These are phyloP conservation scores for Lipomyces japonicus DNA, from an alignment of 805 yeast genomes.

Conservation along the genomic window DNA sequence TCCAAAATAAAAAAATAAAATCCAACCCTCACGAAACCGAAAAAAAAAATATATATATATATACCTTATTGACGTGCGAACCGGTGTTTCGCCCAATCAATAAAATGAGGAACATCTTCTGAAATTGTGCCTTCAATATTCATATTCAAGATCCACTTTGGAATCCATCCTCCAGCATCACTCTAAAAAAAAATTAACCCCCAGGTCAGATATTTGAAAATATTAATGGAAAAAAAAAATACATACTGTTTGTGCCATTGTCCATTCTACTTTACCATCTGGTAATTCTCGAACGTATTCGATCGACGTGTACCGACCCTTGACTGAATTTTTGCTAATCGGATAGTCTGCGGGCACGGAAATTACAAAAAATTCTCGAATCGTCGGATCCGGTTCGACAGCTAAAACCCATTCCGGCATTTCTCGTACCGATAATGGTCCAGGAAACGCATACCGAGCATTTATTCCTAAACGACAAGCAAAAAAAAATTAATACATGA, in stretches of 20 bases:
- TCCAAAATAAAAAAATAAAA: not conserved
- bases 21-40: not conserved
- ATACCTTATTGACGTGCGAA: not conserved
- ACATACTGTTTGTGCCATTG: slow-evolving; percentile 39
- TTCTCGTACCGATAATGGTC: slow-evolving; percentile 37
- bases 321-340: slow-evolving; percentile 23
- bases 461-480: slow-evolving; percentile 1
- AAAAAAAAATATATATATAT: not conserved
- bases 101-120: slow-evolving; percentile 39
- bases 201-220: not conserved
- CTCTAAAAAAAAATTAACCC: slow-evolving; percentile 24
- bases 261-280: slow-evolving; percentile 37
- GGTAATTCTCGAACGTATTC: slow-evolving; percentile 34
- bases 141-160: slow-evolving; percentile 39
- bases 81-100: slow-evolving; percentile 32
- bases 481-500: too few relatives aligned
- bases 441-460: slow-evolving; percentile 37
- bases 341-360: slow-evolving; percentile 38
- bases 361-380: slow-evolving; percentile 37
- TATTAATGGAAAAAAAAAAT: not conserved
- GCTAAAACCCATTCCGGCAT: slow-evolving; percentile 39
- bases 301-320: slow-evolving; percentile 39
- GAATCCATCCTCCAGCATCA: slow-evolving; percentile 42
- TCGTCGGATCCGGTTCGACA: slow-evolving; percentile 32
- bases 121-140: slow-evolving; percentile 37